Evolutionary conservation across 768 basidiomycete species (phyloP), one percentile per base, ranked within the genome.

Genomic region (Erythrobasidium yunnanense): DNA sequence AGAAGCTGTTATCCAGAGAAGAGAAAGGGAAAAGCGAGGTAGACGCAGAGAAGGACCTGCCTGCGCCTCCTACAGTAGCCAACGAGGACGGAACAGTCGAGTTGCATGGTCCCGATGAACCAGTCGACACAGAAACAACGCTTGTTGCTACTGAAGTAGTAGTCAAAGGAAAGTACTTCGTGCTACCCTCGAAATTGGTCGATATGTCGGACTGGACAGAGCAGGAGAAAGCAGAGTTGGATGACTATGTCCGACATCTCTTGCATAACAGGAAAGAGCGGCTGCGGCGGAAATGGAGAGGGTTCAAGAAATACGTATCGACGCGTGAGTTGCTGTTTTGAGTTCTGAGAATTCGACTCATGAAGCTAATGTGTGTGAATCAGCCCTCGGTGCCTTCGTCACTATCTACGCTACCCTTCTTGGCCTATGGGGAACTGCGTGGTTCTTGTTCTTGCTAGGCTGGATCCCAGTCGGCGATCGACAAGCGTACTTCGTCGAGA

Each of bases 71-170:
- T 22, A n/a, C 49, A 8, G 47, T 49, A 50, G 4, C 46, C 18
- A 27, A 27, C 13, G 54, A 55, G 95, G 82, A 96, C 96, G 1
- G 90, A 95, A 79, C 96, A 96, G 77, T 77, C 95, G 71, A 99
- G 97, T 65, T 32, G n/a, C 2, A 29, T n/a, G 49, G 60, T n/a
- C 22, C 45, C 32, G n/a, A 20, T 51, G 32, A 2, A 32, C 47
- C 45, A 51, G 46, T 63, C 29, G 60, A 63, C 33, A 63, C 60
- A 27, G 56, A 58, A 25, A 45, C 22, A 23, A 17, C 30, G 11
- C 20, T 63, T 15, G 13, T 63, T 29, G 60, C 46, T 18, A 25
- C 32, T n/a, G 29, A 27, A 22, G 35, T 45, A 23, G 42, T 55
- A 4, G 54, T 45, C 33, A 66, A 66, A 35, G 66, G 66, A 13